Evolutionary conservation across 371 early-diverging fungal species (phyloP).

Genomic region (Basidiobolus meristosporus): DNA sequence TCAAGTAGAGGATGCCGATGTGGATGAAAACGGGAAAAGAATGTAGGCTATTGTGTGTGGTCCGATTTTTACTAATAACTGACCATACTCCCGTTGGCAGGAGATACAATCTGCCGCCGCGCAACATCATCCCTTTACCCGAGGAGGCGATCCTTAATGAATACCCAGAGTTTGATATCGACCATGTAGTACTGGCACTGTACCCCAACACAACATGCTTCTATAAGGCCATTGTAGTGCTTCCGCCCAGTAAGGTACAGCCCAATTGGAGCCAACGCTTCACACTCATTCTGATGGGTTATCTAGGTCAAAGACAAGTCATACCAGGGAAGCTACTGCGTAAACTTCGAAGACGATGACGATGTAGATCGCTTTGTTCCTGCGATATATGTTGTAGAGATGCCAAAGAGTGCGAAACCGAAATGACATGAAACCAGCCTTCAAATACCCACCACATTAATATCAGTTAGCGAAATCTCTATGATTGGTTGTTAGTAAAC

Average conservation of each 20-base stretch:
- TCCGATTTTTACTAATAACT: background rate
- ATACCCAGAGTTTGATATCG: conserved; percentile 29
- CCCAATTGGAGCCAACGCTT: background rate
- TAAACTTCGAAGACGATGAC: conserved; percentile 49
- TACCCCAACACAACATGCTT: conserved; percentile 77
- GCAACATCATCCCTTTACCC: conserved; percentile 38
- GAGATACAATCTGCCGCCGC: conserved; percentile 32
- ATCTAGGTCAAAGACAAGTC: conserved; percentile 15
- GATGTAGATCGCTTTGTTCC: conserved; percentile 22
- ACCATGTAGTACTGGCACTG: conserved; percentile 53
- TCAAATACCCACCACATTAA: too few relatives aligned
- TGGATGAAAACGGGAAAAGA: conserved; percentile 37
- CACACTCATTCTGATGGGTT: background rate
- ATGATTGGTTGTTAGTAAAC: too few relatives aligned
- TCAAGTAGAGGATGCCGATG: conserved; percentile 56
- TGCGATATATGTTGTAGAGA: too few relatives aligned
- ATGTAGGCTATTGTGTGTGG: conserved; percentile 15
- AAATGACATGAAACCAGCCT: too few relatives aligned
- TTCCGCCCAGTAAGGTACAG: conserved; percentile 44
- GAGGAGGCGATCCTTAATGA: conserved; percentile 16
- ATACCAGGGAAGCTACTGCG: conserved; percentile 17
- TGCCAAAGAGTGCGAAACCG: too few relatives aligned
- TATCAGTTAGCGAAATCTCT: too few relatives aligned
- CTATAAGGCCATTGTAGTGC: conserved; percentile 53
- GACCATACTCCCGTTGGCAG: conserved; percentile 17